Evolutionary conservation across 164 flowering plant species (phyloP).

Genomic region (Macadamia integrifolia): DNA sequence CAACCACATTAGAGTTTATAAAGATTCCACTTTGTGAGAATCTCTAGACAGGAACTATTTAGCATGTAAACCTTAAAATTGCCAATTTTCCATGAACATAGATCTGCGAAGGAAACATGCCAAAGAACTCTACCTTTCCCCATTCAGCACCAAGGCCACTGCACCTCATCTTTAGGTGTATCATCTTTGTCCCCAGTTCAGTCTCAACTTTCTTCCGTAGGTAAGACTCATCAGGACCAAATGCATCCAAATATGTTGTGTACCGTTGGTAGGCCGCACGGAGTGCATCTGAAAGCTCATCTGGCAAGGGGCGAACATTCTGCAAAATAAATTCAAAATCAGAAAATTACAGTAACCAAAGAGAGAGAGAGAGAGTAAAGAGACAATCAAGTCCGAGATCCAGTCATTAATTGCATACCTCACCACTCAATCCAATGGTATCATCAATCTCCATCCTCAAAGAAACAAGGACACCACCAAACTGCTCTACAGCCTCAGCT

Average conservation of each 20-base stretch:
- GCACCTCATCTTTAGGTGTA: slow-evolving; percentile 88
- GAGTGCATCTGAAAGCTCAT: slow-evolving; percentile 48
- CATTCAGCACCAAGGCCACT: slow-evolving; percentile 74
- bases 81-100: too few species aligned
- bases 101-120: too few species aligned
- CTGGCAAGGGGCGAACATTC: slow-evolving; percentile 66
- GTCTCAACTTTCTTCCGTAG: slow-evolving; percentile 82
- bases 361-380: neutral
- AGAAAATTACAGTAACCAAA: slow-evolving; percentile 1
- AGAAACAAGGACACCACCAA: slow-evolving; percentile 51
- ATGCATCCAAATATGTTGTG: slow-evolving; percentile 60
- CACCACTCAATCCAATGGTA: slow-evolving; percentile 71
- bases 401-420: slow-evolving; percentile 38
- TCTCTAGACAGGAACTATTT: too few species aligned
- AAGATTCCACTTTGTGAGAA: too few species aligned
- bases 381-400: neutral
- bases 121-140: slow-evolving; percentile 69
- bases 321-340: slow-evolving; percentile 20
- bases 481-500: slow-evolving; percentile 87
- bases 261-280: slow-evolving; percentile 49
- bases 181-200: slow-evolving; percentile 84
- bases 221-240: slow-evolving; percentile 79
- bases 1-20: too few species aligned
- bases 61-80: too few species aligned
- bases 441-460: slow-evolving; percentile 91